Evolutionary conservation across 805 yeast species (phyloP), one percentile per base, ranked within the genome.

Genomic region (Yarrowia sp.): DNA sequence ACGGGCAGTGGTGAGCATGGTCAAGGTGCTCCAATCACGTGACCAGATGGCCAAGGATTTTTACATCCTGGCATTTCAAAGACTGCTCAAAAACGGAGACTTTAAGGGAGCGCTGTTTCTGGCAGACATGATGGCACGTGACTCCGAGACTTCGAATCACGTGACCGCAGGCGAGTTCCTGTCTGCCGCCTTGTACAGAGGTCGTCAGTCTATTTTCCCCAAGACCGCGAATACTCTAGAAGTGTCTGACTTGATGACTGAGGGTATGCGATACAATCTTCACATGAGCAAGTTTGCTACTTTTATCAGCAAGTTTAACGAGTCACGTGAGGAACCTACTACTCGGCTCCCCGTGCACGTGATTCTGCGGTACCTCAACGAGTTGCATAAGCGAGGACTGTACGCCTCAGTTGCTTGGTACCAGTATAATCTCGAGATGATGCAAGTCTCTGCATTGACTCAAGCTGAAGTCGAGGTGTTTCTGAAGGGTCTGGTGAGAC

Each of bases 341-440:
- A 40, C 44, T 1, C 40, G 64, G 8, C 40, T 58, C 3, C 64
- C 64, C 7, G 40, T 58, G 5, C 50, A 58, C 33, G 40, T 42
- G 44, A 33, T 17, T 7, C 30, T 58, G 6, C 17, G 43, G 12
- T 58, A 58, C 14, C 17, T 58, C 8, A 40, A 58, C 36, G 50
- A 58, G 38, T 33, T 58, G 1, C 49, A 58, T 13, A 43, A 58
- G n/a, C 39, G 39, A 3, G 64, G 64, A 1, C 19, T n/a, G 10
- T 58, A 58, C n/a, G 50, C 30, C 14, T 30, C 49, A 7, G 19
- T 33, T 5, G 40, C 17, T 1, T 58, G 64, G 64, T 58, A 58
- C 50, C 24, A 8, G 13, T 58, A 58, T 33, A 58, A 58, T 9
- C 33, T 58, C n/a, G 64, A 58, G 33, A 43, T 58, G 64, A 58